Base-by-base conservation (phyloP, 495 filamentous ascomycete species). In the Hypoxylon cercidicola region DNA sequence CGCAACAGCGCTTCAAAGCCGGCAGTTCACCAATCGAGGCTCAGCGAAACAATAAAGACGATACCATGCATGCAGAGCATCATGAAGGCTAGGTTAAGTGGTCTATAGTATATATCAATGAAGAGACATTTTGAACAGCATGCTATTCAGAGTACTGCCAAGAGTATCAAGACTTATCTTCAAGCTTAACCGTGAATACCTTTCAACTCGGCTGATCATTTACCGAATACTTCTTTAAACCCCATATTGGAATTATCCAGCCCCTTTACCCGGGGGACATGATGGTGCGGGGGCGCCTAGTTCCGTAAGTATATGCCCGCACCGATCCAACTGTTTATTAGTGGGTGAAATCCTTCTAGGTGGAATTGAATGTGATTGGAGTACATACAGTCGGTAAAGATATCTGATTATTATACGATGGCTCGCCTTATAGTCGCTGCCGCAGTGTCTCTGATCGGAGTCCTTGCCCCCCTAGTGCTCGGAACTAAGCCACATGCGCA, bases 271-370 rank as follows among this genome's bases (percentile, higher is more conserved):
- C 65, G 65, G 11, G 41, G 28, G 30, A 41, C 6, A 49, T 68
- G 64, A 58, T 58, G 64, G 15, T 68, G 64, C 64, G 64, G 64
- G 30, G 65, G 60, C 55, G 49, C 41, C 13, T 32, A 51, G 37
- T 12, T n/a, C 28, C 41, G 19, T 30, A 54, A 23, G 5, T 28
- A 3, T 28, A 11, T 32, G 30, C 30, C 15, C 19, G 25, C 15
- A 1, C 23, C 35, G 8, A 47, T 20, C 2, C 13, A 4, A 25
- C 11, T 37, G 15, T 19, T 56, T 46, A n/a, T 53, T 60, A 35
- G 16, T 48, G 18, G 6, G 9, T 45, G 28, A 55, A 50, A 8
- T 5, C 25, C 12, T 34, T 15, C 7, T 20, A 37, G 11, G 15
- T 23, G 7, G 7, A 44, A 4, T 12, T 55, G 4, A 4, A 52